phyloP scores from a whole-genome alignment of 768 basidiomycete genomes.

The Rhizopogon roseolus region DNA sequence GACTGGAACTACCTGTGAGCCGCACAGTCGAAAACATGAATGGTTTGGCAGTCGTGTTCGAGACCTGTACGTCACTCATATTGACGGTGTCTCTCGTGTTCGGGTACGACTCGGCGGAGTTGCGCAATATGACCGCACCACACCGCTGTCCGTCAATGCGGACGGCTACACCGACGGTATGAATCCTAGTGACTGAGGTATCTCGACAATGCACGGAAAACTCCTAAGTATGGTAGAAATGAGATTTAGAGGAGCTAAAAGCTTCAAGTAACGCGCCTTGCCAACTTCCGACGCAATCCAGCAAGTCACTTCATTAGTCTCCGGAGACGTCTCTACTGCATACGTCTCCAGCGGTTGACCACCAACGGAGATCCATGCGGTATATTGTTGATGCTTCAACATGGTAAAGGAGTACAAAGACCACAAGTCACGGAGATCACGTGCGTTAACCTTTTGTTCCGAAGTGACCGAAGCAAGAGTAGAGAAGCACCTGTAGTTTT shows the following conservation, averaged over 20 bases:
- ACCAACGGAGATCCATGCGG: constrained; percentile 25
- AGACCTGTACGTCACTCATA: neutral
- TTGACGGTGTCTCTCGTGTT: neutral
- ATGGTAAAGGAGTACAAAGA: constrained; percentile 6
- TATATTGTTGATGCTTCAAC: constrained; percentile 15
- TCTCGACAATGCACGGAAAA: constrained; percentile 19
- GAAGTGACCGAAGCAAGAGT: neutral
- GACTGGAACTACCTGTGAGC: constrained; percentile 19
- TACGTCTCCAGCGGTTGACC: constrained; percentile 20
- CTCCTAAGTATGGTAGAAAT: constrained; percentile 3
- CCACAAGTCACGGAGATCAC: constrained; percentile 10
- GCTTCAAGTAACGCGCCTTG: constrained; percentile 14
- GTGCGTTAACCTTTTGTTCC: constrained; percentile 6
- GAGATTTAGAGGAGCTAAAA: neutral
- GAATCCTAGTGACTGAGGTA: neutral
- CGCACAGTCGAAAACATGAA: constrained; percentile 24
- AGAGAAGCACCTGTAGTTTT: too few relatives aligned
- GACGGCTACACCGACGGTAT: neutral
- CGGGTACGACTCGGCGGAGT: neutral
- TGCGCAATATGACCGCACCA: constrained; percentile 4
- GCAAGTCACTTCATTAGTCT: constrained; percentile 17
- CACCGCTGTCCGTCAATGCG: constrained; percentile 15
- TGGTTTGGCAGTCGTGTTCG: constrained; percentile 13
- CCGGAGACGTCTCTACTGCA: constrained; percentile 13
- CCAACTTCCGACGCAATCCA: constrained; percentile 22